Evolutionary conservation across 2,329 filamentous ascomycete genomes (phyloP).

Genomic region (Penicillium janthinellum): DNA sequence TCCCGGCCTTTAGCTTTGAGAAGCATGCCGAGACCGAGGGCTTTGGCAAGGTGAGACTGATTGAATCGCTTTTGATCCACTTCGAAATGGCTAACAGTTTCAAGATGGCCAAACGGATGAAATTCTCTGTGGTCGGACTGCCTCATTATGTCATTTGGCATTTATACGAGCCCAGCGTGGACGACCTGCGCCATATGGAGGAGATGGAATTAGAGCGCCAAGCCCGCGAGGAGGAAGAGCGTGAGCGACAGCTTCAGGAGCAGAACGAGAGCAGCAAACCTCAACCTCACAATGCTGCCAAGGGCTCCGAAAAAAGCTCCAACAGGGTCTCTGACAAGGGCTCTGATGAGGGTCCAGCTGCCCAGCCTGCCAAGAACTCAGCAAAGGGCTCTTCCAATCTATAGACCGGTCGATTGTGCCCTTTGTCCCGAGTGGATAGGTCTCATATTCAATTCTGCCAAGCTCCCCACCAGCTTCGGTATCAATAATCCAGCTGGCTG

Average conservation of each 20-base stretch:
- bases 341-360: conserved; percentile 26
- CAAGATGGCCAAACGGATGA: conserved; percentile 98
- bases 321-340: conserved; percentile 21
- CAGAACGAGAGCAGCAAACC: conserved; percentile 77
- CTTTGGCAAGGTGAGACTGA: conserved; percentile 80
- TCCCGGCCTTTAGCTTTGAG: conserved; percentile 97
- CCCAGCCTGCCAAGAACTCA: conserved; percentile 21
- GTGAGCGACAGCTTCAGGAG: conserved; percentile 70
- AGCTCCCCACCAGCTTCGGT: background rate
- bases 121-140: conserved; percentile 89
- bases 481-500: conserved; percentile 17
- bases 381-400: conserved; percentile 12
- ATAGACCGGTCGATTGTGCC: background rate
- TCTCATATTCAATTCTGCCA: background rate
- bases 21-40: conserved; percentile 98
- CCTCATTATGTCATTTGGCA: conserved; percentile 99
- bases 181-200: conserved; percentile 97
- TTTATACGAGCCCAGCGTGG: conserved; percentile 97
- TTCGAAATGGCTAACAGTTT: conserved; percentile 20
- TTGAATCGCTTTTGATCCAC: background rate
- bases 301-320: conserved; percentile 18
- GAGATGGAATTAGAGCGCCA: conserved; percentile 92
- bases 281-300: conserved; percentile 33
- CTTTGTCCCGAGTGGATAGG: background rate
- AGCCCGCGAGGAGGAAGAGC: conserved; percentile 77